Evolutionary conservation across 2,329 filamentous ascomycete genomes (phyloP).

Genomic region (Keithomyces neogunnii): DNA sequence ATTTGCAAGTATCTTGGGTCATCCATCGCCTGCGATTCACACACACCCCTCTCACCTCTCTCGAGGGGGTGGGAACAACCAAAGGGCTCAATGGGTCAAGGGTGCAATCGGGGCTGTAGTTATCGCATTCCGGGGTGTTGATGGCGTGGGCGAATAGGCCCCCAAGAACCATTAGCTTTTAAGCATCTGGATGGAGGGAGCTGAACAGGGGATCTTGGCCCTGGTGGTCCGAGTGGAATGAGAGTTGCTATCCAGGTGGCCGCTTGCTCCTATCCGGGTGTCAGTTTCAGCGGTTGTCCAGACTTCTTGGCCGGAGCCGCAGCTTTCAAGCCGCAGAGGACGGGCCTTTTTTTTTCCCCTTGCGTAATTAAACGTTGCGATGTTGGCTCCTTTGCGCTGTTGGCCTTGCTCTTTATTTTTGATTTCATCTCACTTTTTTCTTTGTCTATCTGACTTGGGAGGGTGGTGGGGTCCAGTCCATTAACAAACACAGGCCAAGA

Average conservation of each 20-base stretch:
- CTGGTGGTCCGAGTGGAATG: conserved; percentile 2
- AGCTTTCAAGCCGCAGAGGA: too few relatives aligned
- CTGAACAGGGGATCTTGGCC: background rate
- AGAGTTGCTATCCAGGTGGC: background rate
- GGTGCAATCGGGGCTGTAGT: conserved; percentile 5
- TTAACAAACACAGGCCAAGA: too few relatives aligned
- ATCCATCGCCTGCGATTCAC: background rate
- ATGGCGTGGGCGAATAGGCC: background rate
- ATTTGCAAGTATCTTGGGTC: background rate
- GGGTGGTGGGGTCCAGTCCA: too few relatives aligned
- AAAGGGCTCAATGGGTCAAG: conserved; percentile 1
- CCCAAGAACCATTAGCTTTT: background rate
- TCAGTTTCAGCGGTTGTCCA: too few relatives aligned
- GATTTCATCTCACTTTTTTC: too few relatives aligned
- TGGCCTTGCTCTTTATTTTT: too few relatives aligned
- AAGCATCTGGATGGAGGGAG: background rate
- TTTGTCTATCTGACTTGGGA: too few relatives aligned
- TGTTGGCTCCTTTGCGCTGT: too few relatives aligned
- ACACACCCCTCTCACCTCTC: conserved; percentile 2
- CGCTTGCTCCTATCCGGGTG: too few relatives aligned
- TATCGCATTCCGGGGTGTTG: conserved; percentile 5
- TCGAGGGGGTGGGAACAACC: background rate
- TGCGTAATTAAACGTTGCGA: too few relatives aligned
- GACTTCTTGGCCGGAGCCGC: too few relatives aligned
- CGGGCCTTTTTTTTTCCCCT: too few relatives aligned